A percentile compares a stretch with the other conserved stretches of the same genome.
phyloP scores from a whole-genome alignment of 345 rosid genomes.

The Rhizophora apiculata region DNA sequence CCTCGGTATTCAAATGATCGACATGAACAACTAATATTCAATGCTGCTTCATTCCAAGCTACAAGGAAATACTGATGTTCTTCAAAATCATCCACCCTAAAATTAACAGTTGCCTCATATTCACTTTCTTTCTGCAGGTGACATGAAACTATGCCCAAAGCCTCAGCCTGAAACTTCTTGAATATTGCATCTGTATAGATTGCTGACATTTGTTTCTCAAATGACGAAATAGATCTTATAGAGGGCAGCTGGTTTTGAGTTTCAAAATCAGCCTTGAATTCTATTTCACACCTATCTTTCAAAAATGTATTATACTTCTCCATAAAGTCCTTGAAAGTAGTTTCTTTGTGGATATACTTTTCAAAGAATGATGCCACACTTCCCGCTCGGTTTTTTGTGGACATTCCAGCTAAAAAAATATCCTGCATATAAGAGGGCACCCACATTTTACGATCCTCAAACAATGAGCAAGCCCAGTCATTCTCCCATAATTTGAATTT shows the following conservation, averaged over 20 bases:
- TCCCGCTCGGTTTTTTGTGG: constrained; percentile 28
- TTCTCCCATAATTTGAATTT: constrained; percentile 29
- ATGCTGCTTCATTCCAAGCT: constrained; percentile 31
- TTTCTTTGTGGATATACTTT: constrained; percentile 24
- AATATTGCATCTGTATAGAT: constrained; percentile 36
- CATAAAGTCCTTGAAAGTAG: constrained; percentile 40
- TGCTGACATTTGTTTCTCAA: constrained; percentile 39
- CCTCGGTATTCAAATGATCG: constrained; percentile 44
- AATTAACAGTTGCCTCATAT: constrained; percentile 23
- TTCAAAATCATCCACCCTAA: constrained; percentile 37
- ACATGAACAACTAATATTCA: constrained; percentile 36
- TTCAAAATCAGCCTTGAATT: constrained; percentile 31
- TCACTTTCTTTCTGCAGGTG: constrained; percentile 30
- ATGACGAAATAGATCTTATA: constrained; percentile 32
- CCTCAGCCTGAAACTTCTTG: constrained; percentile 47
- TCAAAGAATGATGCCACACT: constrained; percentile 41
- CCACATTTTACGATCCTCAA: constrained; percentile 41
- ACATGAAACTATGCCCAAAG: constrained; percentile 39
- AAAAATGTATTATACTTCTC: constrained; percentile 27
- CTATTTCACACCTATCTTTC: constrained; percentile 31
- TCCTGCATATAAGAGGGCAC: constrained; percentile 35
- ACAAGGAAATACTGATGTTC: constrained; percentile 28
- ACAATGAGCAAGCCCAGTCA: constrained; percentile 37
- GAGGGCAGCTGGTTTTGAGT: constrained; percentile 20
- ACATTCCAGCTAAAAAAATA: constrained; percentile 37